phyloP scores from a whole-genome alignment of 805 yeast genomes.

The Priceomyces haplophilus region DNA sequence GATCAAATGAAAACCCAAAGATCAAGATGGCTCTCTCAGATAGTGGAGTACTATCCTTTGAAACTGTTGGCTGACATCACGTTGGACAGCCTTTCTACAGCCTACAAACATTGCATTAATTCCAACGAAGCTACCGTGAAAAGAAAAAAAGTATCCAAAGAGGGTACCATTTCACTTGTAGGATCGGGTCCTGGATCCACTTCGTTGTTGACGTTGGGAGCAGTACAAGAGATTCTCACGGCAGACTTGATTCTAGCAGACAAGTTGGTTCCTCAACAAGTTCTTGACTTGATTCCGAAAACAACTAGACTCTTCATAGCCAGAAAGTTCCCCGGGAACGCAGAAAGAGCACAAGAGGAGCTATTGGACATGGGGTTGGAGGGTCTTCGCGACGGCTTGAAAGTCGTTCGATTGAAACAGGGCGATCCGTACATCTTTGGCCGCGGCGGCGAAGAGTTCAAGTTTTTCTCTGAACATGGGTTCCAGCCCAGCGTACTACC shows the following conservation, averaged over 20 bases:
- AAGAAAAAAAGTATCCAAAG: constrained; percentile 4
- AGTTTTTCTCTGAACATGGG: constrained; percentile 66
- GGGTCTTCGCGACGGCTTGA: constrained; percentile 60
- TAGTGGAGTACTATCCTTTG: constrained; percentile 88
- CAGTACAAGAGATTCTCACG: constrained; percentile 69
- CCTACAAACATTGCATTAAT: constrained; percentile 25
- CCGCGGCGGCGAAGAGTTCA: constrained; percentile 90
- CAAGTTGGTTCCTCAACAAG: constrained; percentile 87
- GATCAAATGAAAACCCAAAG: constrained; percentile 55
- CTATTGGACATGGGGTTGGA: constrained; percentile 68
- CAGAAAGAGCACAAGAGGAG: constrained; percentile 89
- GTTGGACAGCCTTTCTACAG: constrained; percentile 52
- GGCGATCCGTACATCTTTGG: constrained; percentile 98
- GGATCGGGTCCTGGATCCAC: constrained; percentile 95
- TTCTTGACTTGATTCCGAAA: constrained; percentile 75
- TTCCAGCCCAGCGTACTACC: constrained; percentile 73
- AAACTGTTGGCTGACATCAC: constrained; percentile 57
- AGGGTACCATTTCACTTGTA: constrained; percentile 72
- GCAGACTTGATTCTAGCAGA: constrained; percentile 90
- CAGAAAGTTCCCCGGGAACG: constrained; percentile 93
- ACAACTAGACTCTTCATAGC: constrained; percentile 80
- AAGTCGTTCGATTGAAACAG: constrained; percentile 87
- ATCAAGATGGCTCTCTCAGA: constrained; percentile 82
- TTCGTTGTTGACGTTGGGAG: constrained; percentile 79
- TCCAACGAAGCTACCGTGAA: background rate